Evolutionary conservation across 129 eudicot species (phyloP), one percentile per base, ranked within the genome.

Genomic region (Saposhnikovia divaricata): DNA sequence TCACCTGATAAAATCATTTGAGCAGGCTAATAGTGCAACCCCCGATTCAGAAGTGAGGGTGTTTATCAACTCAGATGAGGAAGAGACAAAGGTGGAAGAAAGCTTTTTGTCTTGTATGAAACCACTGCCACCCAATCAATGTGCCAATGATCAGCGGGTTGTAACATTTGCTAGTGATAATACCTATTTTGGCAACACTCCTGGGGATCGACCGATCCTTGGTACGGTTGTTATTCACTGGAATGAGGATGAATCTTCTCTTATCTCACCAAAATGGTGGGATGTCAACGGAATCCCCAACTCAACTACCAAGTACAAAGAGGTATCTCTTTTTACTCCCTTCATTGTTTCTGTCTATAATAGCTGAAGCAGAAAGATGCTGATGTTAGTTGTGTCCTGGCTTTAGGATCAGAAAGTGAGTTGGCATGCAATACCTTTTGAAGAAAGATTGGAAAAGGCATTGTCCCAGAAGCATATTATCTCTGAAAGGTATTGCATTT

Each of bases 211-310:
- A 81, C 98, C 97, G 68, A 89, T 90, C 66, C 75, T 91, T 44
- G 96, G 93, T 74, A 83, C 86, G 90, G 96, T 90, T 80, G 97
- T 93, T n/a, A 86, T 93, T 43, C 93, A 95, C 63, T 95, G 96
- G 96, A 90, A 86, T 77, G 87, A 87, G 72, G 90, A 87, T 63
- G 91, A 87, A 84, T 14, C 76, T 72, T 76, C 96, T 77, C 79
- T 75, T 46, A 73, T 87, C 46, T 90, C 96, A 44, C 92, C 96
- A 12, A 91, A 87, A 81, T 83, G 87, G 90, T 92, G 93, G 96
- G 98, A 85, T 85, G 98, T 88, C 25, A 90, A 90, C 80, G 98
- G 97, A 70, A 94, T 91, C 50, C 98, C 97, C 5, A 92, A 92
- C 83, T 85, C 98, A 80, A 95, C 97, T 31, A 89, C 85, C 75